Evolutionary conservation across 495 filamentous ascomycete species (phyloP), one percentile per base, ranked within the genome.

Genomic region (Mytilinidion resinicola): DNA sequence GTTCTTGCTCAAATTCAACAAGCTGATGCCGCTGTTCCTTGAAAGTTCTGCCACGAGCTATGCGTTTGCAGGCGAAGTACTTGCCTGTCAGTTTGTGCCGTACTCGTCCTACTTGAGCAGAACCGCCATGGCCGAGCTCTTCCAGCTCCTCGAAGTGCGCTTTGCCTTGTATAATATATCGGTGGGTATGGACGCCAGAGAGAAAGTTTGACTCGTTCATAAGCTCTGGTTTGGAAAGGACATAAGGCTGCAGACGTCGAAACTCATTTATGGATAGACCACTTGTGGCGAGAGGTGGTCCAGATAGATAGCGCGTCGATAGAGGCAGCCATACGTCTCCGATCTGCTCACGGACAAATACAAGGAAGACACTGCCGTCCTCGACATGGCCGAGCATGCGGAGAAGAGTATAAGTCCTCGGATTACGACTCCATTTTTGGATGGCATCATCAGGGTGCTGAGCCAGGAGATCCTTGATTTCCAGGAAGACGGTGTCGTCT

Each of bases 351-450:
- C 20, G 42, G 44, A 38, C 56, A 38, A 59, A 59, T 4, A 30
- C 15, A 15, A 30, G 15, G 21, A 56, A 51, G 30, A 51, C 37
- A n/a, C 41, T 38, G 25, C 34, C 46, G n/a, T 60, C 41, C 33
- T 54, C 44, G 30, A 50, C 48, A 21, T 56, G 46, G 41, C 56
- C 61, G 15, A 59, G 49, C 56, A 63, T 59, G 21, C 61, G 61
- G 1, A 63, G 50, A 15, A 63, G 44, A n/a, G 55, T 60, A 37
- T 63, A 63, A n/a, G 50, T 46, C n/a, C 61, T 56, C 9, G 61
- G 61, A 4, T 37, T 55, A 1, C 21, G 21, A 20, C 51, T 51
- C 61, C 61, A 60, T 43, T 25, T 14, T 20, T 42, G 53, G 5
- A 46, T 4, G 4, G 43, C 3, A 9, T 20, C 19, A 42, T 60